Base-by-base conservation (phyloP, 2,329 filamentous ascomycete genomes). In the Fonsecaea multimorphosa region DNA sequence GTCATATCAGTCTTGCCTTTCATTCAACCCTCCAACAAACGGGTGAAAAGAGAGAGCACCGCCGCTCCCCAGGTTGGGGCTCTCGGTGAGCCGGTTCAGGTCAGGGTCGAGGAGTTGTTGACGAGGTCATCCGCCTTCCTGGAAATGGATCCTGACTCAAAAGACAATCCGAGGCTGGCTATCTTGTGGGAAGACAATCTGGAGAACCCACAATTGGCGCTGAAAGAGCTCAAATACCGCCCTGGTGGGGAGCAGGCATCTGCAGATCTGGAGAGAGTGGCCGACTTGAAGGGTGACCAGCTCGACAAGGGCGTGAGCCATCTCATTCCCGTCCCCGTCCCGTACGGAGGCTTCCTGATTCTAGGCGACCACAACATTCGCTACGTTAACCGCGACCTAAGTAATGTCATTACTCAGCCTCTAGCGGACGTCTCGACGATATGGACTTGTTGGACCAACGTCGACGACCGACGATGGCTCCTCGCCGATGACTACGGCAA, bases 401-500 rank as follows among this genome's bases (percentile, higher is more conserved):
- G 89, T 68, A 85, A 87, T 36, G 84, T 84, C 12, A 84, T 92
- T 12, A 86, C 88, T 19, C 84, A 88, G 8, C 80, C 84, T 0
- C 79, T 97, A 1, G 82, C 87, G 0, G 88, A 94, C 63, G 56
- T 70, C 27, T 86, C 93, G 0, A 92, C 90, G 2, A 89, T 97
- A 38, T 98, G 96, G 72, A 90, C 95, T n/a, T 88, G 92, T 1
- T 99, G 94, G 93, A 91, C 91, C 68, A 87, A 89, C 72, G 88
- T 95, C 58, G 91, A 98, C 73, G 87, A 88, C 27, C 89, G 90
- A 44, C 86, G 90, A 73, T 98, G 93, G 80, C 83, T 97, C n/a
- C 80, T 99, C 1, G 93, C 91, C 1, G 95, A 99, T 75, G 93
- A 97, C 72, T 97, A 95, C 74, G 94, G 95, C 16, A 86, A 85